Conservation (phyloP, 305 asterid genomes). For the Salvia sclarea region DNA sequence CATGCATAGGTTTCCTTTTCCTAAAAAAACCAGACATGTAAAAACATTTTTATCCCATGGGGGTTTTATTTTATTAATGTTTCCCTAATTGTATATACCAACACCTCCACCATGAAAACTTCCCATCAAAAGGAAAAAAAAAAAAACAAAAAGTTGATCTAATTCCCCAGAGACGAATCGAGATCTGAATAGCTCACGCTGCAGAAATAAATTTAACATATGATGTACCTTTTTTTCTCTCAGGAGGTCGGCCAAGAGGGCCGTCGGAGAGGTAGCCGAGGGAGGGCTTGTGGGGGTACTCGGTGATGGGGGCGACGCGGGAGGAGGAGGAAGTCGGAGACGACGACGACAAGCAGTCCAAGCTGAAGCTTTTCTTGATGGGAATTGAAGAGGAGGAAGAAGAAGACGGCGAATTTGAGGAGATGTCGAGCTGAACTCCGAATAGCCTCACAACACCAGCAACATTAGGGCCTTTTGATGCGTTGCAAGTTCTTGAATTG, state of each 20-base stretch:
- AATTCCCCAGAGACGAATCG: neutral
- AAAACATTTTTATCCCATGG: neutral
- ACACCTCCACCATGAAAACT: no score
- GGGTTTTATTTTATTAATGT: neutral
- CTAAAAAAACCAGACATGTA: neutral
- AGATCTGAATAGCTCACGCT: neutral
- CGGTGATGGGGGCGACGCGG: slow-evolving; percentile 29
- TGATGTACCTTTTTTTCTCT: slow-evolving; percentile 64
- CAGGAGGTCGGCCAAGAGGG: slow-evolving; percentile 40
- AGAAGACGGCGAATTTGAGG: slow-evolving; percentile 34
- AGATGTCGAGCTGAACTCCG: slow-evolving; percentile 64
- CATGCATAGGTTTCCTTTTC: slow-evolving; percentile 17
- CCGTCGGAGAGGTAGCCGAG: slow-evolving; percentile 57
- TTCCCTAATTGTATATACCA: neutral
- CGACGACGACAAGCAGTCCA: slow-evolving; percentile 58
- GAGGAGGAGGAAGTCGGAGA: slow-evolving; percentile 28
- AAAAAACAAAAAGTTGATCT: neutral
- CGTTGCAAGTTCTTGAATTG: slow-evolving; percentile 80
- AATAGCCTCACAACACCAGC: slow-evolving; percentile 50
- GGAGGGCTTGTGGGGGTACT: slow-evolving; percentile 32
- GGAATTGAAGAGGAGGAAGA: slow-evolving; percentile 28
- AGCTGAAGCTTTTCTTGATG: slow-evolving; percentile 66
- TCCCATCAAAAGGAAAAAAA: no score
- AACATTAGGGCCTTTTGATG: slow-evolving; percentile 20
- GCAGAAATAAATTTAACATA: no score